Evolutionary conservation across 2,329 filamentous ascomycete genomes (phyloP), one percentile per base, ranked within the genome.

Genomic region (Apiospora hydei): DNA sequence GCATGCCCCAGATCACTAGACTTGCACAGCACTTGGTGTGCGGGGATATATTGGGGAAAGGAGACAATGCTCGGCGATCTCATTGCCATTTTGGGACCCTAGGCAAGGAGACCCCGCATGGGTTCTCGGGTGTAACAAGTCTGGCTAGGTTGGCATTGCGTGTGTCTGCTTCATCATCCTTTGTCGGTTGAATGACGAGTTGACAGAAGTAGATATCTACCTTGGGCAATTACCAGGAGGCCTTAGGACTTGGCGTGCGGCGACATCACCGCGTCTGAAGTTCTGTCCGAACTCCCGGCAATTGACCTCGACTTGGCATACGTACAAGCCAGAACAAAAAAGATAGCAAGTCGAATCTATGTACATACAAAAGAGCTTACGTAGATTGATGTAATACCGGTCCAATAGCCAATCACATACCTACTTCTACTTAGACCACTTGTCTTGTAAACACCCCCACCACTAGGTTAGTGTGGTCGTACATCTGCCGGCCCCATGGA

Each of bases 21-120:
- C 49, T 30, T 7, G 49, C 57, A 64, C 41, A 64, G 30, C 57
- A 41, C 21, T 13, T 41, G 18, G 34, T 13, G 57, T 64, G 57
- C 57, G 57, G 57, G 57, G 57, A 41, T 64, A 38, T n/a, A 38
- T 41, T 64, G 57, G 53, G 30, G 30, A 30, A 30, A 61, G 16
- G 30, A 38, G 53, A n/a, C 34, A 34, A 41, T 64, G 57, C 34
- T 64, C 18, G 5, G 18, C 57, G 57, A 64, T 64, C 57, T 24
- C 57, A 41, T 64, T 64, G 57, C 57, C 57, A 41, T 41, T 24
- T 64, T 41, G 57, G 57, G 57, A 64, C 8, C 18, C 34, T 64
- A n/a, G 30, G 57, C 57, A 41, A 41, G 8, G 18, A 30, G 34
- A 41, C 57, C 57, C 57, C 57, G 57, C 57, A 64, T 41, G 21